Evolutionary conservation across 768 basidiomycete species (phyloP).

Genomic region (Cyathus striatus): DNA sequence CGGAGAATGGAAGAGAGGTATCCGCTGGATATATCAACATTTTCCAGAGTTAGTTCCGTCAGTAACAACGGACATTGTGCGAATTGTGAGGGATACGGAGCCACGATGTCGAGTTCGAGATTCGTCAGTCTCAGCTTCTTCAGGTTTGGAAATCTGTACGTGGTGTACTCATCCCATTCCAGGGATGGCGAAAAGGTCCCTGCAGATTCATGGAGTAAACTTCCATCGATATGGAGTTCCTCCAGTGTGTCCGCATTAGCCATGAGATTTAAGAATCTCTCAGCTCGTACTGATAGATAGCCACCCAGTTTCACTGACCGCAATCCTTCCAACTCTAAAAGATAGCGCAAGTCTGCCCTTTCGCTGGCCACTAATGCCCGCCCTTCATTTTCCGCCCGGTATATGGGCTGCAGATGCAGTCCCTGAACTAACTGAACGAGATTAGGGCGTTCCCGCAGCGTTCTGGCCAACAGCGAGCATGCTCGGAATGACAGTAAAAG

Average conservation of each 20-base stretch:
- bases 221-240: slow-evolving; percentile 44
- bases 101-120: slow-evolving; percentile 37
- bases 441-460: slow-evolving; percentile 30
- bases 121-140: slow-evolving; percentile 35
- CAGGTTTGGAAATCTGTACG: slow-evolving; percentile 39
- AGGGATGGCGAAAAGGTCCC: slow-evolving; percentile 31
- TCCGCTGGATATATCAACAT: slow-evolving; percentile 37
- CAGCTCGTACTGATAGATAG: slow-evolving; percentile 38
- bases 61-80: slow-evolving; percentile 29
- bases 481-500: slow-evolving; percentile 33
- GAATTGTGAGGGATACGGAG: slow-evolving; percentile 25
- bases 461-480: slow-evolving; percentile 34
- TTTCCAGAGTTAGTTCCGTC: slow-evolving; percentile 34
- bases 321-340: slow-evolving; percentile 38
- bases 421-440: slow-evolving; percentile 32
- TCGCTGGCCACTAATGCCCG: slow-evolving; percentile 17
- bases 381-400: slow-evolving; percentile 5
- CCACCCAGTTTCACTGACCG: slow-evolving; percentile 42
- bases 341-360: slow-evolving; percentile 30
- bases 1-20: slow-evolving; percentile 33
- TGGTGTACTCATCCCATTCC: slow-evolving; percentile 50
- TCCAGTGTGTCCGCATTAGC: slow-evolving; percentile 32
- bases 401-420: slow-evolving; percentile 34
- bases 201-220: slow-evolving; percentile 18
- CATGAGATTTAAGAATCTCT: slow-evolving; percentile 40